Percentiles rank a stretch among this genome's conserved stretches.
Conservation (phyloP, 2,329 filamentous ascomycete species). For the Phialophora chinensis region DNA sequence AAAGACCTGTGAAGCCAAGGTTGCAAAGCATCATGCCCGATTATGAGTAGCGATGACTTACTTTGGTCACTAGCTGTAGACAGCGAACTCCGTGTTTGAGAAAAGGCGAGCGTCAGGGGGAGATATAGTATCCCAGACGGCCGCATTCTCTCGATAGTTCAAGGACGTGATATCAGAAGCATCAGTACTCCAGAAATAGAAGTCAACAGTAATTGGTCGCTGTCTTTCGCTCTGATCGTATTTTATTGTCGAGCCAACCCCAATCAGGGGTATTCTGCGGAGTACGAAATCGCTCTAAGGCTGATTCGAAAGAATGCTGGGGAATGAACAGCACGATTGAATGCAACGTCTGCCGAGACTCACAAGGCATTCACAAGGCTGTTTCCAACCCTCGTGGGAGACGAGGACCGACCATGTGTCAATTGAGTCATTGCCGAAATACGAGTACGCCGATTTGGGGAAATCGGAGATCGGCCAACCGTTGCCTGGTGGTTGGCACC, state of each 20-base stretch:
- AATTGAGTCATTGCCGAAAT: not conserved
- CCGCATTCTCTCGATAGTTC: not conserved
- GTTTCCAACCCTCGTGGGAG: not conserved
- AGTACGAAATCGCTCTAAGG: not conserved
- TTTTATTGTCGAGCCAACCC: not conserved
- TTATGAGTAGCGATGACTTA: not conserved
- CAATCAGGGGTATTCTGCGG: slow-evolving; percentile 19
- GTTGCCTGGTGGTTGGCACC: not conserved
- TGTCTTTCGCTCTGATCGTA: slow-evolving; percentile 1
- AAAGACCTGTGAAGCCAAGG: not conserved
- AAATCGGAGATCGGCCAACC: slow-evolving; percentile 1
- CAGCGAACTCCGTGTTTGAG: not conserved
- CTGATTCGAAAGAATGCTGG: not conserved
- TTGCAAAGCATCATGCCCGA: slow-evolving; percentile 8
- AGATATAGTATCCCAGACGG: not conserved
- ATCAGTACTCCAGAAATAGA: slow-evolving; percentile 7
- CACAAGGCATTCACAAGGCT: slow-evolving; percentile 17
- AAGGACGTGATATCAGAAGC: slow-evolving; percentile 1
- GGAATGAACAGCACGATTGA: not conserved
- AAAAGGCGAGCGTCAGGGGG: not conserved
- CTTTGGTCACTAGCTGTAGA: not conserved
- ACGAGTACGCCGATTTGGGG: slow-evolving; percentile 11
- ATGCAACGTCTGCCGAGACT: not conserved
- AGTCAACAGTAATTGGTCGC: not conserved
- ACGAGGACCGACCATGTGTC: not conserved